These are phyloP conservation scores for Teunomyces tritomae DNA, from an alignment of 805 yeast species.

Conservation along the genomic window DNA sequence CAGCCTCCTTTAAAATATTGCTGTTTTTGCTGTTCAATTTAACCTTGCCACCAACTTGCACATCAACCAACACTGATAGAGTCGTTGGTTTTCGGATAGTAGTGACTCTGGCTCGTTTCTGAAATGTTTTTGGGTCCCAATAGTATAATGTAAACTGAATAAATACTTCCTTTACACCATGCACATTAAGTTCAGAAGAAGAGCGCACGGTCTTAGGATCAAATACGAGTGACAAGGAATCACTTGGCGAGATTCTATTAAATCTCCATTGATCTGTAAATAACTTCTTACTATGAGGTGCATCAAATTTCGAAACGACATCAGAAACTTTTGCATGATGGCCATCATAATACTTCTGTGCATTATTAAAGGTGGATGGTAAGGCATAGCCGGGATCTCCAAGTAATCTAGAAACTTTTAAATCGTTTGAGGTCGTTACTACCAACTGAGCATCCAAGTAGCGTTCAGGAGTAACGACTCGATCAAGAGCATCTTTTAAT, in stretches of 20 bases:
- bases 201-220: conserved; percentile 30
- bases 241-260: conserved; percentile 17
- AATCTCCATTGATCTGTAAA: conserved; percentile 41
- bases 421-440: conserved; percentile 27
- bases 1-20: conserved; percentile 24
- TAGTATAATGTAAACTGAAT: conserved; percentile 34
- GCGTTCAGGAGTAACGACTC: not conserved
- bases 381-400: conserved; percentile 30
- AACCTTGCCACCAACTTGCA: conserved; percentile 5
- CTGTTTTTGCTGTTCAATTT: conserved; percentile 11
- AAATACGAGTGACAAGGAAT: conserved; percentile 30
- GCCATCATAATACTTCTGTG: conserved; percentile 15
- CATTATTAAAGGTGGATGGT: conserved; percentile 28
- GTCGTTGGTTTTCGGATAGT: conserved; percentile 32
- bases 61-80: conserved; percentile 13
- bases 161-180: conserved; percentile 21
- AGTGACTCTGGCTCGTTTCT: conserved; percentile 28
- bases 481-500: conserved; percentile 14
- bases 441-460: conserved; percentile 17
- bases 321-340: conserved; percentile 35
- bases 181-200: conserved; percentile 13
- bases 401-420: conserved; percentile 32
- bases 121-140: conserved; percentile 18
- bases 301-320: conserved; percentile 28
- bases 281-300: conserved; percentile 26